Conservation (phyloP, 1,284 basidiomycete genomes). For the Veloporphyrellus conicus region DNA sequence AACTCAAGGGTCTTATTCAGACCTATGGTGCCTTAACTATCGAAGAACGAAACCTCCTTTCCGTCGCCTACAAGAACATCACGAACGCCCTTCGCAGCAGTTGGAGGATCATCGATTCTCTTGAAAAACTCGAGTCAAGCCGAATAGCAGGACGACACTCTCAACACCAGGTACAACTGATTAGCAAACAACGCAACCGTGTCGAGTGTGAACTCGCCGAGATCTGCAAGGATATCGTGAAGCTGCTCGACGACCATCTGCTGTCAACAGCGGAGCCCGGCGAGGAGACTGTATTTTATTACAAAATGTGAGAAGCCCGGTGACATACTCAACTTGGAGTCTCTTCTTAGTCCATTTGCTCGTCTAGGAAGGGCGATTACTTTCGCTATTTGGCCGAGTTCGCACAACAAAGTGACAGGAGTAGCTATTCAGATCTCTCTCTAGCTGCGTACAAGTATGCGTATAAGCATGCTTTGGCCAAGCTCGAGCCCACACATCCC, state of each 20-base stretch:
- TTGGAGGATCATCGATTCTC: slow-evolving; percentile 98
- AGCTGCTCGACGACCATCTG: slow-evolving; percentile 98
- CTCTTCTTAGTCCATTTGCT: no score
- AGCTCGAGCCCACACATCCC: slow-evolving; percentile 98
- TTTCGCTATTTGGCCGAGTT: slow-evolving; percentile 99
- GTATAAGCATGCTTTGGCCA: slow-evolving; percentile 95
- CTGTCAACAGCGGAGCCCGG: slow-evolving; percentile 97
- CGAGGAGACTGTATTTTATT: slow-evolving; percentile 99
- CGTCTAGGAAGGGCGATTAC: slow-evolving; percentile 96
- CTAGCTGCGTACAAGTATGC: slow-evolving; percentile 99
- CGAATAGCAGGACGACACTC: no score
- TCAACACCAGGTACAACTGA: slow-evolving; percentile 96
- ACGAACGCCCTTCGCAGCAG: slow-evolving; percentile 98
- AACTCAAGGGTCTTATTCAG: slow-evolving; percentile 54
- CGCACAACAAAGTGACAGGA: slow-evolving; percentile 97
- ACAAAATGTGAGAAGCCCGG: slow-evolving; percentile 99
- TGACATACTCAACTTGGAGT: no score
- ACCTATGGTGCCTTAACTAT: slow-evolving; percentile 68
- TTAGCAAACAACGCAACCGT: slow-evolving; percentile 98
- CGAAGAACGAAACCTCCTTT: slow-evolving; percentile 98
- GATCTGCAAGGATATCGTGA: slow-evolving; percentile 99
- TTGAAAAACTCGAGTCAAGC: slow-evolving; percentile 99
- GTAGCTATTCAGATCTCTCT: slow-evolving; percentile 97
- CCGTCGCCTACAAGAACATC: slow-evolving; percentile 99
- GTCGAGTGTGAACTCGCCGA: slow-evolving; percentile 97